Evolutionary conservation across 2,329 filamentous ascomycete species (phyloP).

Genomic region (Zymoseptoria brevis): DNA sequence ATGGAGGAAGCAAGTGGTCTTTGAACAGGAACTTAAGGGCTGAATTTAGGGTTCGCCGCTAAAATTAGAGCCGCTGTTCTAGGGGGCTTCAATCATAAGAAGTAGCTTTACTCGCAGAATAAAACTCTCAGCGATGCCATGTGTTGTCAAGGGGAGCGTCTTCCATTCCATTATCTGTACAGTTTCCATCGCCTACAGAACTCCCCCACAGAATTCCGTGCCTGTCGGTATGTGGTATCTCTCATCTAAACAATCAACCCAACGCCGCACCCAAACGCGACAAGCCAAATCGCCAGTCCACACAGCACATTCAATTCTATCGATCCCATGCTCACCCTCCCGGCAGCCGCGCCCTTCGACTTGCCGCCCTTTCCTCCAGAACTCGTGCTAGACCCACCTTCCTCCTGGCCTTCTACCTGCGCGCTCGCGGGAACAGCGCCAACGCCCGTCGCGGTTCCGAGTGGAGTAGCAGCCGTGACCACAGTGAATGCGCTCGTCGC

Average conservation of each 20-base stretch:
- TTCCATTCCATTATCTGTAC: background rate
- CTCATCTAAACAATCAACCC: constrained; percentile 14
- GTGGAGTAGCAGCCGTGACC: constrained; percentile 17
- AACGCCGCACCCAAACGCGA: constrained; percentile 8
- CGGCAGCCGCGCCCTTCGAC: background rate
- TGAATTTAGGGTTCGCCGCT: too few species aligned
- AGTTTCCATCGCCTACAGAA: background rate
- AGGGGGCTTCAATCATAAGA: too few species aligned
- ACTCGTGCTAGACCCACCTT: background rate
- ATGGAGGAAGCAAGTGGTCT: too few species aligned
- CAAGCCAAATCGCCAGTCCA: constrained; percentile 7
- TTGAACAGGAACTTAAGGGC: too few species aligned
- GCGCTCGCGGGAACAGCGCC: constrained; percentile 23
- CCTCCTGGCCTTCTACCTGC: constrained; percentile 2
- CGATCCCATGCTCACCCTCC: background rate
- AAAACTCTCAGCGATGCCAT: too few species aligned
- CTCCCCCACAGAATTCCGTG: background rate
- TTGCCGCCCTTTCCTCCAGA: constrained; percentile 2
- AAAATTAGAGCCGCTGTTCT: too few species aligned
- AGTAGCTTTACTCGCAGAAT: too few species aligned
- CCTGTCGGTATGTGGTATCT: background rate
- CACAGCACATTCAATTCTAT: constrained; percentile 9
- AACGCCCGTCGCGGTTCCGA: constrained; percentile 26
- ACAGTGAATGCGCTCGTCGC: constrained; percentile 16
- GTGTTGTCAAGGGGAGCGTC: background rate